phyloP scores from a whole-genome alignment of 1,284 basidiomycete genomes.

The Anthracocystis walkeri region DNA sequence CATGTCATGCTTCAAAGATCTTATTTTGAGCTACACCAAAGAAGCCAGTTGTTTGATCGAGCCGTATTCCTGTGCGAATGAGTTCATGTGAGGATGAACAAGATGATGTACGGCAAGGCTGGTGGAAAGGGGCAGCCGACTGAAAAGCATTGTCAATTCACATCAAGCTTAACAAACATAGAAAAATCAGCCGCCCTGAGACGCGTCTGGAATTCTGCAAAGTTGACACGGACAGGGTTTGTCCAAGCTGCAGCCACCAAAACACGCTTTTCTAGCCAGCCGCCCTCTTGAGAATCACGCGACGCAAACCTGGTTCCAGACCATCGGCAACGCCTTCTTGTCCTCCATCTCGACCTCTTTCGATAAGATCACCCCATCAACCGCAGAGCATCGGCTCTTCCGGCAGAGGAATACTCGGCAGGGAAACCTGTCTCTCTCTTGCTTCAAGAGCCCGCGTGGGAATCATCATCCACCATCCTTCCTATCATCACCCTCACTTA shows the following conservation, averaged over 20 bases:
- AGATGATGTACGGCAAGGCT: no score
- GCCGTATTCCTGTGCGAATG: no score
- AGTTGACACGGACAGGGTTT: background rate
- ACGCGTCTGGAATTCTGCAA: constrained; percentile 15
- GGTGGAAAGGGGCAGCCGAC: background rate
- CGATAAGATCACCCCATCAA: constrained; percentile 10
- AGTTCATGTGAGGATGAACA: no score
- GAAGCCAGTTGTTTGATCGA: no score
- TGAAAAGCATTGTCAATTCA: background rate
- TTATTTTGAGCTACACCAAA: no score
- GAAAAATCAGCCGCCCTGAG: background rate
- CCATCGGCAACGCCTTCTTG: constrained; percentile 25
- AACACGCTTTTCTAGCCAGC: constrained; percentile 39
- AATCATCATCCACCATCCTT: background rate
- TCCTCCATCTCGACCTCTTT: constrained; percentile 22
- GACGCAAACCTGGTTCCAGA: constrained; percentile 15
- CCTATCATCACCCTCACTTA: background rate
- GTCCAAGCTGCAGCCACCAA: constrained; percentile 11
- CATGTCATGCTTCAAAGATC: no score
- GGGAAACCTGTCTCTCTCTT: no score
- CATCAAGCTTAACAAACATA: background rate
- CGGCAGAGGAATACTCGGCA: background rate
- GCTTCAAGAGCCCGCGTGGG: background rate
- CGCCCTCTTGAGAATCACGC: constrained; percentile 30
- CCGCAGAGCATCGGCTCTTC: constrained; percentile 10